Base-by-base conservation (phyloP, 495 filamentous ascomycete species). In the Entonaema liquescens region DNA sequence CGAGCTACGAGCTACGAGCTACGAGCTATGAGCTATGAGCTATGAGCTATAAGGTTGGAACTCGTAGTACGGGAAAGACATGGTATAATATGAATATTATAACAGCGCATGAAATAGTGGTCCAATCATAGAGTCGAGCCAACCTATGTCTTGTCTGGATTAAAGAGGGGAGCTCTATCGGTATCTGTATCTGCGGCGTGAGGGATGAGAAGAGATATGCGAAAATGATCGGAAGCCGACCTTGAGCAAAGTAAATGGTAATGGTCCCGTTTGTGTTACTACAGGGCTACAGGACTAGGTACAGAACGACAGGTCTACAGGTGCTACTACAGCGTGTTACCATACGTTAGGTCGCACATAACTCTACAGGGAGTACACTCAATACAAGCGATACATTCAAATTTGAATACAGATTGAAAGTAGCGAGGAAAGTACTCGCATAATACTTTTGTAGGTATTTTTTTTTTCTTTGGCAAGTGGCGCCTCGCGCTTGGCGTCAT, bases 191-290 rank as follows among this genome's bases (percentile, higher is more conserved):
- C 25, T 57, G 40, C 54, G 68, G 40, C 57, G 62, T 23, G 56
- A 65, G 56, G 49, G 56, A 62, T 33, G 49, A 29, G 29, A 53
- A 53, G 62, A n/a, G 70, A 42, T 52, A 64, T 60, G 60, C 64
- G 69, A 63, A 68, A 67, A 72, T 15, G 58, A 61, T 72, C 70
- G 70, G 70, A 72, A 68, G 65, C 35, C 54, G 60, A 67, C 70
- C 60, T 72, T 31, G 55, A 59, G 26, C 58, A 28, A 28, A 2
- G 23, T 28, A 29, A 15, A 53, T 38, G 29, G 23, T n/a, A 67
- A 63, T 59, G 42, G n/a, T 28, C 59, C 50, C 69, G 58, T 59
- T 72, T 72, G 69, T 72, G 69, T 67, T 29, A 72, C 69, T 31
- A 59, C 61, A 54, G 21, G 25, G 4, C 17, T 40, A 40, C 38